These are phyloP conservation scores for Pyrrhoderma noxium DNA, from an alignment of 1,284 basidiomycete species.

Conservation along the genomic window DNA sequence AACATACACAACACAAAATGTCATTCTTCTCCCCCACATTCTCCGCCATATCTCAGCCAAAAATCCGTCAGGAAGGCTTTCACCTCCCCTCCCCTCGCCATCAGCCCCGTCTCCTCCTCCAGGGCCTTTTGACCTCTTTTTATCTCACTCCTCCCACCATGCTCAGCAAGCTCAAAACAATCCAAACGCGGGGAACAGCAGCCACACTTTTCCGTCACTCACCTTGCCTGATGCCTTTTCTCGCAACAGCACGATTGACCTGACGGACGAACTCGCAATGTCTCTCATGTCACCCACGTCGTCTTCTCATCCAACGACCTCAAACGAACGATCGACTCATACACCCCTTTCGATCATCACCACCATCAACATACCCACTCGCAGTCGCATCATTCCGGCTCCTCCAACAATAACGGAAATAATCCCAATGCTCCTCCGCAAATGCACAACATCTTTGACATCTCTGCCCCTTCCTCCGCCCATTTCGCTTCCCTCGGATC, in stretches of 20 bases:
- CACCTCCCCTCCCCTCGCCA: slow-evolving; percentile 45
- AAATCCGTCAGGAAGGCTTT: slow-evolving; percentile 55
- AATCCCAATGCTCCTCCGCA: slow-evolving; percentile 17
- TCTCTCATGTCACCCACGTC: slow-evolving; percentile 41
- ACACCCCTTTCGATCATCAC: slow-evolving; percentile 20
- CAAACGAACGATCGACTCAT: slow-evolving; percentile 37
- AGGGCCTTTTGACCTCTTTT: slow-evolving; percentile 16
- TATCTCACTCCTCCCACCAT: slow-evolving; percentile 25
- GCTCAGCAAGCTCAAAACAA: slow-evolving; percentile 22
- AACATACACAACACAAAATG: too few relatives aligned
- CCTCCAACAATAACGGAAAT: slow-evolving; percentile 12
- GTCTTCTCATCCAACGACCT: slow-evolving; percentile 24
- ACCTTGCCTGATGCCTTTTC: slow-evolving; percentile 44
- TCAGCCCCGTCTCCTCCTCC: slow-evolving; percentile 29
- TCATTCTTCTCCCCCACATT: slow-evolving; percentile 15
- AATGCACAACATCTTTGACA: slow-evolving; percentile 70
- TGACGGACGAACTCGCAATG: slow-evolving; percentile 54
- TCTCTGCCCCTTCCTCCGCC: slow-evolving; percentile 38
- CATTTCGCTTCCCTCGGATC: slow-evolving; percentile 17
- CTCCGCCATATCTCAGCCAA: slow-evolving; percentile 25
- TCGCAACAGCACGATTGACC: slow-evolving; percentile 38
- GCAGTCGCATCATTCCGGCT: slow-evolving; percentile 23
- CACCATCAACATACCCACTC: slow-evolving; percentile 5
- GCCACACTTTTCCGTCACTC: slow-evolving; percentile 34
- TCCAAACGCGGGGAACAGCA: slow-evolving; percentile 20